A percentile compares a stretch with the other conserved stretches of the same genome.
phyloP scores from a whole-genome alignment of 2,329 filamentous ascomycete genomes.

The Cladosporium sp. region DNA sequence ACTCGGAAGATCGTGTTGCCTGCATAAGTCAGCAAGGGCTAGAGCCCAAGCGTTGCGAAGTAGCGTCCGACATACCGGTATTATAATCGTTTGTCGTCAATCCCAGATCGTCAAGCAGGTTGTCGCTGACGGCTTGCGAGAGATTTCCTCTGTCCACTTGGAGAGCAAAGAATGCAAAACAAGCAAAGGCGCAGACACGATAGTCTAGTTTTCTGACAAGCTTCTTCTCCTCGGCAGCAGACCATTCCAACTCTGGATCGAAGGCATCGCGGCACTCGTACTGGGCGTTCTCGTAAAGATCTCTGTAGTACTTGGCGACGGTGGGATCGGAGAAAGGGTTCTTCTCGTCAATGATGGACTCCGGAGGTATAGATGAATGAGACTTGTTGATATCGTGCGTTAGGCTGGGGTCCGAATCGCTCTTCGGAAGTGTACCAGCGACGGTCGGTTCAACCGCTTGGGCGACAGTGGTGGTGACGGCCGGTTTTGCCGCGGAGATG shows the following conservation, averaged over 20 bases:
- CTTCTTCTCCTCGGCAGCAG: constrained; percentile 39
- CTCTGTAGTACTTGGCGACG: constrained; percentile 50
- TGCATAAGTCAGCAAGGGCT: not conserved
- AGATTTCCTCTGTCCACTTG: constrained; percentile 8
- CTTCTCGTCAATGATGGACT: constrained; percentile 8
- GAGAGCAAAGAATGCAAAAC: constrained; percentile 18
- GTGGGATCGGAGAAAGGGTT: constrained; percentile 46
- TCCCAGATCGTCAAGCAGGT: constrained; percentile 32
- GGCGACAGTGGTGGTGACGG: not conserved
- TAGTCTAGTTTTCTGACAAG: constrained; percentile 25
- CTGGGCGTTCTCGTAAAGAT: constrained; percentile 50
- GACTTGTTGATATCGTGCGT: too few relatives aligned
- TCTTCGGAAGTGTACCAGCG: not conserved
- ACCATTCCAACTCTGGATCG: constrained; percentile 44
- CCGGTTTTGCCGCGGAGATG: constrained; percentile 3
- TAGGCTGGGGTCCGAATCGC: not conserved
- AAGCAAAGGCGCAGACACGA: constrained; percentile 24
- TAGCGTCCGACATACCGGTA: constrained; percentile 23
- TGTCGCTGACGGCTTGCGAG: constrained; percentile 15
- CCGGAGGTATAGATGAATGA: not conserved
- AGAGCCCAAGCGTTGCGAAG: not conserved
- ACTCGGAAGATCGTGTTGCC: constrained; percentile 39
- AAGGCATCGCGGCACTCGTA: constrained; percentile 48
- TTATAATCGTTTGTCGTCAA: constrained; percentile 46
- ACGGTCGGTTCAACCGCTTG: constrained; percentile 6